Conservation (phyloP, 1,284 basidiomycete species). For the Boletus sp. region DNA sequence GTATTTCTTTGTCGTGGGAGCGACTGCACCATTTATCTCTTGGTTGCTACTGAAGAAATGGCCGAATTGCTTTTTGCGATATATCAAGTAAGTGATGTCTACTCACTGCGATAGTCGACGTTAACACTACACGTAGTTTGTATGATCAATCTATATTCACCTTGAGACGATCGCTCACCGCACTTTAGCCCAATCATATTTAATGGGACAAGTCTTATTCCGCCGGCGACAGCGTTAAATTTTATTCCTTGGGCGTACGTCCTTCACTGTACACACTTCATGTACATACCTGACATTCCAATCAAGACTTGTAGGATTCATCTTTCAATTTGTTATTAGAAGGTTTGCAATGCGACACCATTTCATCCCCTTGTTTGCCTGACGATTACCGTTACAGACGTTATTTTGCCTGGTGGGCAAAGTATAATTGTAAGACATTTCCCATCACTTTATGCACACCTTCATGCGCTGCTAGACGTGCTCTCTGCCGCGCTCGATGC, state of each 20-base stretch:
- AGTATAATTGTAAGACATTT: conserved; percentile 58
- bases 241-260: conserved; percentile 45
- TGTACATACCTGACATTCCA: neutral
- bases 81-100: conserved; percentile 44
- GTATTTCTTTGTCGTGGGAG: conserved; percentile 54
- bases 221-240: conserved; percentile 49
- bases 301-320: conserved; percentile 51
- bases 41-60: conserved; percentile 48
- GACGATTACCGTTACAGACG: conserved; percentile 40
- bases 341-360: conserved; percentile 34
- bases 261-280: neutral
- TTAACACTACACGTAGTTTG: conserved; percentile 23
- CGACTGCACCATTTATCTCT: conserved; percentile 45
- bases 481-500: conserved; percentile 64
- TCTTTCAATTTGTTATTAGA: conserved; percentile 65
- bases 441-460: neutral
- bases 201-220: conserved; percentile 39
- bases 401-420: conserved; percentile 73
- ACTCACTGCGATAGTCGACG: neutral
- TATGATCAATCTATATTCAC: conserved; percentile 16
- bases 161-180: neutral
- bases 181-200: conserved; percentile 39
- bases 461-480: conserved; percentile 44
- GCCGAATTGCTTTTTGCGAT: conserved; percentile 49
- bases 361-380: conserved; percentile 40